Percentiles rank a stretch among this genome's conserved stretches.
Evolutionary conservation across 2,329 filamentous ascomycete species (phyloP).

Genomic region (Boeremia exigua): DNA sequence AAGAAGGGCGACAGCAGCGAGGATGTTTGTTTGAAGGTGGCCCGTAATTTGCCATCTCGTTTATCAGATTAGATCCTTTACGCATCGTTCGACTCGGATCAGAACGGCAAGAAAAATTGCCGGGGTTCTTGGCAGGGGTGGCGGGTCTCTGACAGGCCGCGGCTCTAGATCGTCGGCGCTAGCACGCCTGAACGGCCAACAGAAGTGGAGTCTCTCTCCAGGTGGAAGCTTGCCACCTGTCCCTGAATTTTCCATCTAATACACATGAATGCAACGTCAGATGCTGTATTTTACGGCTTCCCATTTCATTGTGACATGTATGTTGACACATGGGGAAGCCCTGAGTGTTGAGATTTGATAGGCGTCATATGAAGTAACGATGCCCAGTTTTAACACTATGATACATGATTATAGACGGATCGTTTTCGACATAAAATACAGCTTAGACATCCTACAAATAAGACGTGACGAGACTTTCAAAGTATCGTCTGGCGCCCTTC

Average conservation of each 20-base stretch:
- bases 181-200: conserved; percentile 2
- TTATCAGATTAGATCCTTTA: conserved; percentile 20
- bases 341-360: neutral
- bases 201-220: neutral
- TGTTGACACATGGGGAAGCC: neutral
- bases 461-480: conserved; percentile 34
- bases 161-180: conserved; percentile 10
- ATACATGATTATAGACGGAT: no score
- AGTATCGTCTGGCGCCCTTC: conserved; percentile 36
- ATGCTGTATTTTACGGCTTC: neutral
- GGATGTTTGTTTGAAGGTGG: conserved; percentile 14
- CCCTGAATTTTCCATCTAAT: neutral
- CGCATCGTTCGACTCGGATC: conserved; percentile 16
- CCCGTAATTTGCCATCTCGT: conserved; percentile 19
- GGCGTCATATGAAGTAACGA: neutral
- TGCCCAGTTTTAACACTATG: no score
- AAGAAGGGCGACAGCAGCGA: conserved; percentile 10
- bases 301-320: neutral
- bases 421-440: neutral
- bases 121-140: conserved; percentile 15
- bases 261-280: conserved; percentile 1
- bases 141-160: neutral
- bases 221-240: conserved; percentile 2
- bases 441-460: conserved; percentile 31
- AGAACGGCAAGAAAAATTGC: conserved; percentile 18